Evolutionary conservation across 2,329 filamentous ascomycete species (phyloP), one percentile per base, ranked within the genome.

Genomic region (Diaporthe citri): DNA sequence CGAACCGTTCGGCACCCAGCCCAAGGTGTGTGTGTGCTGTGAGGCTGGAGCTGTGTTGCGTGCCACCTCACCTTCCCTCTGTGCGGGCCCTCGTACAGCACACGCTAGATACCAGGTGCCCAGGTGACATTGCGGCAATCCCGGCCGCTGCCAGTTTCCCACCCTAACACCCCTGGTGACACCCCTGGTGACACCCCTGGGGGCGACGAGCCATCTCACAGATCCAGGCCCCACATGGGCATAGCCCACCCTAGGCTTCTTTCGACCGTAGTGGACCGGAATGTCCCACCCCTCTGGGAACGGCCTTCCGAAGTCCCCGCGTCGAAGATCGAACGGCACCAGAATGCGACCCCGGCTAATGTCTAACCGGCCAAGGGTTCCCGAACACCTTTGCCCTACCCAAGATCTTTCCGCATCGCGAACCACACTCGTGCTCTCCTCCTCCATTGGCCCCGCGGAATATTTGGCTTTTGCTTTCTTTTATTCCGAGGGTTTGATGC

Each of bases 281-380:
- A 55, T 31, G 48, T 55, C 46, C 64, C 64, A 69, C 48, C 64
- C n/a, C 64, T 55, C 48, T 55, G 64, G 62, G 34, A 41, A 13
- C 34, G 34, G 34, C 48, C 36, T 64, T 55, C 64, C 64, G 64
- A 69, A 69, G 48, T 52, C 64, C 64, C 64, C 64, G 64, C 64
- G 64, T 31, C 60, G 6, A 69, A 41, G 22, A n/a, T 34, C 64
- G 34, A 64, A 46, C 64, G 48, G 46, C 34, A 41, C 64, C 64
- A 55, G 64, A 55, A 31, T 69, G 64, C 64, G 34, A 69, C 22
- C 48, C 64, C 64, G 64, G 64, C 64, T 69, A 55, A 69, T 55
- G n/a, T 55, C 64, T 69, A 31, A 41, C 64, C 48, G 64, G 34
- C 59, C 64, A 69, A 55, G 64, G 64, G 64, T 41, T 41, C 64